Base-by-base conservation (phyloP, 495 filamentous ascomycete genomes). In the Aspergillus affinis region DNA sequence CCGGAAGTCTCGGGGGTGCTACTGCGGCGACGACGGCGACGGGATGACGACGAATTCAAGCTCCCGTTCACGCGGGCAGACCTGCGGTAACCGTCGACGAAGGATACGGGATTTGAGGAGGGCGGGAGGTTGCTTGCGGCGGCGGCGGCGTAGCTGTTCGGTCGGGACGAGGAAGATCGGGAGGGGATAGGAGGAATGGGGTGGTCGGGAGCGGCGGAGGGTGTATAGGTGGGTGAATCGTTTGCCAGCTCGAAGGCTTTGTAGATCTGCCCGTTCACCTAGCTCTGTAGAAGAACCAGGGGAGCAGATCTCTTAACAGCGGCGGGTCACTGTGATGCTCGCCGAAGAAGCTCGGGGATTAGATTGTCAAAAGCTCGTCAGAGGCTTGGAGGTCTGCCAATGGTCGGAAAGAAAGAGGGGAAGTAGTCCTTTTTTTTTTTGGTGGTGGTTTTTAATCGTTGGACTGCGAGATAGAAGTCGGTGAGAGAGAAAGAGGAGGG, bases 181-280 rank as follows among this genome's bases (percentile, higher is more conserved):
- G 63, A 58, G 64, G 76, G 71, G 62, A 68, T 70, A 81, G 74
- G 72, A 70, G 70, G 65, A 59, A 73, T 59, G 74, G 85, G 84
- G 78, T 78, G 69, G 83, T 84, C 85, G 84, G 85, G 70, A 74
- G 79, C 69, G 82, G 78, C 71, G 77, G 78, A 81, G 66, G 75
- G 67, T 57, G 71, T 70, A 64, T 73, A 73, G 56, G 73, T 69
- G 64, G 78, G 65, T 65, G 63, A 69, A 75, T 84, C 75, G 81
- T 83, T 74, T 76, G 84, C 86, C 86, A 89, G 86, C 79, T 84
- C 86, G 84, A 82, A 77, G 55, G 66, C 66, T 57, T 68, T 17
- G 60, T 67, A 70, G 79, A 75, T 73, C 68, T 76, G 75, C 81
- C 75, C 77, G 74, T 67, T 69, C 61, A 62, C 70, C 77, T 75